These are phyloP conservation scores for Leccinellum albellum DNA, from an alignment of 768 basidiomycete genomes.

Conservation along the genomic window DNA sequence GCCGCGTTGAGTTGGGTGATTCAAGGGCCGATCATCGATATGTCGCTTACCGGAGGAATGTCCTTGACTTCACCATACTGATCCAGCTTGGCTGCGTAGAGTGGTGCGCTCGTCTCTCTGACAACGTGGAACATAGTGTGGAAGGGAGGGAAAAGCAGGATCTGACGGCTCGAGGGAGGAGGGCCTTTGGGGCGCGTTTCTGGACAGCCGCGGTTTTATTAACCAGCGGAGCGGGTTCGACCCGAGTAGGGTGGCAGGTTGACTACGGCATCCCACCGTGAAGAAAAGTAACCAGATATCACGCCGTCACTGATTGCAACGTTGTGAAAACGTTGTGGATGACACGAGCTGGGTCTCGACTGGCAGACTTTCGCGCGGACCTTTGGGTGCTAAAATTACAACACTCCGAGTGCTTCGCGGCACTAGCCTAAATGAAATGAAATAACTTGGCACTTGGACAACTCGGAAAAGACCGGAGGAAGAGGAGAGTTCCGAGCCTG, in stretches of 20 bases:
- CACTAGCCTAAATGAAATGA: not conserved
- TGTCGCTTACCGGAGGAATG: conserved; percentile 23
- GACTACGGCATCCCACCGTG: conserved; percentile 9
- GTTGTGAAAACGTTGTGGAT: conserved; percentile 30
- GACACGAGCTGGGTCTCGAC: conserved; percentile 20
- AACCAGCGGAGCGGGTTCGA: conserved; percentile 4
- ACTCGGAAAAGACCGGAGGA: not conserved
- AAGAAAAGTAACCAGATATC: conserved; percentile 3
- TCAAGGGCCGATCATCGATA: not conserved
- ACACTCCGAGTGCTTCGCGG: not conserved
- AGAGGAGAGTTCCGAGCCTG: no score
- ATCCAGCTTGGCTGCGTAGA: conserved; percentile 23
- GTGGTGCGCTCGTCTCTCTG: conserved; percentile 24
- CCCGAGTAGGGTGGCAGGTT: conserved; percentile 6
- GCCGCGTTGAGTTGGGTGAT: conserved; percentile 3
- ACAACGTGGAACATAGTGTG: conserved; percentile 11
- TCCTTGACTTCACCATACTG: conserved; percentile 30
- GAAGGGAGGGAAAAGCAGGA: not conserved
- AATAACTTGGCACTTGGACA: not conserved
- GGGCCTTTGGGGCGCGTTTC: not conserved
- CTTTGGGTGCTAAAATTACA: not conserved
- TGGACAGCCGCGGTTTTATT: conserved; percentile 6
- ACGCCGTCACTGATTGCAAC: conserved; percentile 20
- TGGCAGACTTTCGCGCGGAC: conserved; percentile 1
- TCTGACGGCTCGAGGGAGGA: not conserved